Evolutionary conservation across 1,284 basidiomycete species (phyloP).

Genomic region (Phaffia rhodozyma): DNA sequence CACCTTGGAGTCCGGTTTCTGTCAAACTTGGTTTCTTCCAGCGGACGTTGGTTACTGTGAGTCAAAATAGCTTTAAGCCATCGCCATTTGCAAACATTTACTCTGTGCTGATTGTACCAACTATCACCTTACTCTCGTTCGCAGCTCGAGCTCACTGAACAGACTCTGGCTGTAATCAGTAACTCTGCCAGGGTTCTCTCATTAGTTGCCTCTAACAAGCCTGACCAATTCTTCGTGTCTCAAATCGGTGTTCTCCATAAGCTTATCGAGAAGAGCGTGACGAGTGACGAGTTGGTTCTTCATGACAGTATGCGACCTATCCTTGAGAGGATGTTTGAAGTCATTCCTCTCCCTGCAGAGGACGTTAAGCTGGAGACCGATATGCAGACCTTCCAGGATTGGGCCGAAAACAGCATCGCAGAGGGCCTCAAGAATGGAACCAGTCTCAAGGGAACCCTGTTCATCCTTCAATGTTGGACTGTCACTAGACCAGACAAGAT

Average conservation of each 20-base stretch:
- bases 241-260: conserved; percentile 75
- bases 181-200: conserved; percentile 83
- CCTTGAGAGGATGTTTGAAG: conserved; percentile 71
- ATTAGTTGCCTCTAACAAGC: conserved; percentile 70
- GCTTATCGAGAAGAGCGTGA: conserved; percentile 76
- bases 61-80: conserved; percentile 21
- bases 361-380: conserved; percentile 50
- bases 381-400: conserved; percentile 63
- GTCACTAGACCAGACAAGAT: conserved; percentile 70
- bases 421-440: conserved; percentile 64
- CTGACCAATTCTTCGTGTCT: conserved; percentile 65
- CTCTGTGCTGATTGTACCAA: conserved; percentile 16
- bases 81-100: conserved; percentile 1
- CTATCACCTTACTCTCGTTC: conserved; percentile 17
- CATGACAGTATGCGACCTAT: conserved; percentile 73
- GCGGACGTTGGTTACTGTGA: conserved; percentile 64
- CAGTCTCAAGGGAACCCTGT: conserved; percentile 64
- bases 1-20: conserved; percentile 85
- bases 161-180: conserved; percentile 55
- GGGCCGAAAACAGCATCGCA: conserved; percentile 61
- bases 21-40: conserved; percentile 85
- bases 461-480: conserved; percentile 83
- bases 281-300: conserved; percentile 59
- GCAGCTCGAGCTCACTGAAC: conserved; percentile 61
- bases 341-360: conserved; percentile 54